Base-by-base conservation (phyloP, 768 basidiomycete species). In the Suillus placidus region DNA sequence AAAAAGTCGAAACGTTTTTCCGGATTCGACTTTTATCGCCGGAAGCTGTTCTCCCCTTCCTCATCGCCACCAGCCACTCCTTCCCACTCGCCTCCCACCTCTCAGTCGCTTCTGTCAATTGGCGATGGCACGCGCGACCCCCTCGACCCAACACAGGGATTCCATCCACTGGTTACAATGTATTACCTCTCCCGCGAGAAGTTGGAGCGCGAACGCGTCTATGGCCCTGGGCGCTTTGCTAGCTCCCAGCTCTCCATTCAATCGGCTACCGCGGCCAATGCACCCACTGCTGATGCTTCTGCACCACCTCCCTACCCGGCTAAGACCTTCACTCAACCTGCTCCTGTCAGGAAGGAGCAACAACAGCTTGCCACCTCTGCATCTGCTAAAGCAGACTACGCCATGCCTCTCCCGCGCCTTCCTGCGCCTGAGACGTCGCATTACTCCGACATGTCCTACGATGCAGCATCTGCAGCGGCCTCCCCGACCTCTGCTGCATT, bases 181-280 rank as follows among this genome's bases (percentile, higher is more conserved):
- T 99, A 99, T 77, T 98, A 89, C 80, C 87, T 99, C 23, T 93
- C 96, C 6, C 84, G 94, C 62, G 97, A 99, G 81, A 99, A 98
- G 83, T 82, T 95, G 73, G 95, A 99, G 73, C 83, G 97, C 63
- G 97, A 99, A 71, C 85, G 87, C 61, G 92, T 99, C 8, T 99
- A 96, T 77, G 97, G 97, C 0, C 89, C 90, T 0, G 95, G 95
- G 4, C 89, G 93, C 68, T 99, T 99, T 77, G 97, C 97, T 3
- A 92, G 87, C 62, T 97, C 95, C 0, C 94, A 96, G 74, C 79
- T 95, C 13, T 91, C 89, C 32, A 74, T 93, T 18, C 76, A 81
- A 63, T 72, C 77, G 0, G 71, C 71, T 67, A 61, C 71, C 30
- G 62, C 73, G 26, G 60, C 71, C 40, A 68, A 72, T 43, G 60